A percentile compares a stretch with the other conserved stretches of the same genome.
Conservation (phyloP, 345 rosid species). For the Hibiscus mutabilis region DNA sequence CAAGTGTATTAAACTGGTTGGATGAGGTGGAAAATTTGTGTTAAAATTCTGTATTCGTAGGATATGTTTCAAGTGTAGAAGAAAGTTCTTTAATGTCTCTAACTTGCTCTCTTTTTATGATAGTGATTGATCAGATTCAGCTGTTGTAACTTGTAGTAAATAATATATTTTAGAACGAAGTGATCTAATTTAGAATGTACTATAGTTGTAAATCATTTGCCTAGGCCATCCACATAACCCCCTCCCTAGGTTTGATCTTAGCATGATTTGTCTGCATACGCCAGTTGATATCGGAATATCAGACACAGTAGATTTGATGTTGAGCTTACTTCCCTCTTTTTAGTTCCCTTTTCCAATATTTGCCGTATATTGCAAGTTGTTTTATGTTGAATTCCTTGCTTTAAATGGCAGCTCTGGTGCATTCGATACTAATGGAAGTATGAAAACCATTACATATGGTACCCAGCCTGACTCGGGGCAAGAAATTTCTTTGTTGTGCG, state of each 20-base stretch:
- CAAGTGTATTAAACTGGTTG: neutral
- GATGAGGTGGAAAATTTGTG: neutral
- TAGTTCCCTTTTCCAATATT: neutral
- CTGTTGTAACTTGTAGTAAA: neutral
- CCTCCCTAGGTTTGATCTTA: too few relatives aligned
- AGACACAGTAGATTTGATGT: too few relatives aligned
- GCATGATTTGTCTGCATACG: neutral
- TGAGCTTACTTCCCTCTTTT: too few relatives aligned
- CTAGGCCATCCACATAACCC: too few relatives aligned
- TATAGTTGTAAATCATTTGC: too few relatives aligned
- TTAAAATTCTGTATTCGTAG: neutral
- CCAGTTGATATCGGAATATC: neutral
- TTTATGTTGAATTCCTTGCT: neutral
- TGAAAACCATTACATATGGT: slow-evolving; percentile 34
- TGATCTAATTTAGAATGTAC: neutral
- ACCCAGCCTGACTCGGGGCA: slow-evolving; percentile 32
- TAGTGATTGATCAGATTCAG: neutral
- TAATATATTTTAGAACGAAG: neutral
- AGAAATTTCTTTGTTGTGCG: slow-evolving; percentile 43
- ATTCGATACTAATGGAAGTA: slow-evolving; percentile 27
- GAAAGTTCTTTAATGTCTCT: neutral
- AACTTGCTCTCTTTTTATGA: neutral
- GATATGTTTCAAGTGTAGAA: neutral
- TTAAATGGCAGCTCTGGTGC: slow-evolving; percentile 39
- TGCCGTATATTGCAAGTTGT: neutral